Conservation (phyloP, 257 asterid genomes). For the Rauvolfia tetraphylla region DNA sequence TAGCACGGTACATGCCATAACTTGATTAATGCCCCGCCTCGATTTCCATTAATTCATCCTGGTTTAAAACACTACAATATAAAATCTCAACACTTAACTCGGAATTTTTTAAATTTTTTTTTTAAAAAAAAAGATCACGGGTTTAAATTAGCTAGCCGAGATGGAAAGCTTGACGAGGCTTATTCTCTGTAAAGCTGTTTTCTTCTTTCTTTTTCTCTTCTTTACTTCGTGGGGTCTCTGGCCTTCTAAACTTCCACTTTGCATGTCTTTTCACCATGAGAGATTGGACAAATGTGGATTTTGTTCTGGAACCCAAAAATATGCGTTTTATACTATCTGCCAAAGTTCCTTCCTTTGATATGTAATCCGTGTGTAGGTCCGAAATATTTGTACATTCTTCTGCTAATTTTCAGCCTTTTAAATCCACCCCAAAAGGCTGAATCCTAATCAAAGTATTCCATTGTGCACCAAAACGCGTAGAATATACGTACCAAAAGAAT, state of each 20-base stretch:
- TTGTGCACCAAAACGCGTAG: not conserved
- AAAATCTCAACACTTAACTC: too few relatives aligned
- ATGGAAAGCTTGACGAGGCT: conserved; percentile 11
- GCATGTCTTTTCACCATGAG: conserved; percentile 22
- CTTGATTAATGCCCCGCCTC: not conserved
- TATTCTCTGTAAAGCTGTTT: conserved; percentile 16
- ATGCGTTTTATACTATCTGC: conserved; percentile 18
- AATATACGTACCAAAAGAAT: conserved; percentile 9
- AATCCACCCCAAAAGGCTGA: conserved; percentile 11
- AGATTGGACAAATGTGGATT: conserved; percentile 26
- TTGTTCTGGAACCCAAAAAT: conserved; percentile 25
- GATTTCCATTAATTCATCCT: too few relatives aligned
- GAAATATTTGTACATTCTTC: conserved; percentile 12
- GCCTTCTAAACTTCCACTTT: conserved; percentile 31
- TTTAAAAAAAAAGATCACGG: too few relatives aligned
- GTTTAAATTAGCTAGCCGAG: not conserved
- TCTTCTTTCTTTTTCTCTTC: not conserved
- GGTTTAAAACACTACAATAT: too few relatives aligned
- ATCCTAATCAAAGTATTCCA: conserved; percentile 7
- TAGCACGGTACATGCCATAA: not conserved
- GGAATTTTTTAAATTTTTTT: too few relatives aligned
- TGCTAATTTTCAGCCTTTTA: conserved; percentile 8
- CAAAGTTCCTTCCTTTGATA: conserved; percentile 4
- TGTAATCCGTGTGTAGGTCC: conserved; percentile 17
- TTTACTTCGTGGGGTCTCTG: conserved; percentile 16